A percentile compares a stretch with the other conserved stretches of the same genome.
phyloP scores from a whole-genome alignment of 2,329 filamentous ascomycete species.

The Podosphaera fusca region DNA sequence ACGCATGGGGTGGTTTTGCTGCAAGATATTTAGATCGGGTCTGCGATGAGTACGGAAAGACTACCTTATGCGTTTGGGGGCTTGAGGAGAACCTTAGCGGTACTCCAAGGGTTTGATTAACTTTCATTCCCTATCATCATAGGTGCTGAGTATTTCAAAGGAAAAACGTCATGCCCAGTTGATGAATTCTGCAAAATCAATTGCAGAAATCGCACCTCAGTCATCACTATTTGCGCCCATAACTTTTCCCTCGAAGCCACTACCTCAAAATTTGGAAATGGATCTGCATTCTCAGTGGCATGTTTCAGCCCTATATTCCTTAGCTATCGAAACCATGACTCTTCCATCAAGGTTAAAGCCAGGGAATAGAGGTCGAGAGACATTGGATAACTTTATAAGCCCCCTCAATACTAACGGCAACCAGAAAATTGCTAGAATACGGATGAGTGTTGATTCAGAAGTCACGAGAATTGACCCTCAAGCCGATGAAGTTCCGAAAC shows the following conservation, averaged over 20 bases:
- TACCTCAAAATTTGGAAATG: constrained; percentile 35
- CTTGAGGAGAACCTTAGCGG: constrained; percentile 37
- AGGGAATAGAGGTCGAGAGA: constrained; percentile 20
- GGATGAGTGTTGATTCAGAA: constrained; percentile 27
- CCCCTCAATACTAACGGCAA: constrained; percentile 53
- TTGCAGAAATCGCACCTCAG: constrained; percentile 44
- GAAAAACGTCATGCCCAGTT: constrained; percentile 41
- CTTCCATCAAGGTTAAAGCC: constrained; percentile 47
- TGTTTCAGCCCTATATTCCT: constrained; percentile 49
- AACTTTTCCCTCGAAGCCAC: constrained; percentile 30
- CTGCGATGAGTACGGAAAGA: constrained; percentile 78
- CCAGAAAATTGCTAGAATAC: constrained; percentile 54
- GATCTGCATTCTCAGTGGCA: constrained; percentile 54
- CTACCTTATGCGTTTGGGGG: constrained; percentile 70
- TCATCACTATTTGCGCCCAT: constrained; percentile 63
- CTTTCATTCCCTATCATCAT: neutral
- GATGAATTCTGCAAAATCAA: constrained; percentile 49
- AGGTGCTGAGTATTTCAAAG: constrained; percentile 16
- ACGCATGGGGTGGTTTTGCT: constrained; percentile 64
- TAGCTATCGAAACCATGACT: constrained; percentile 57
- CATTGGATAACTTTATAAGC: constrained; percentile 38
- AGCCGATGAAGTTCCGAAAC: constrained; percentile 5
- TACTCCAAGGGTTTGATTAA: constrained; percentile 25
- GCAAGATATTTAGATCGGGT: constrained; percentile 52
- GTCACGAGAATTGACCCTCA: neutral